phyloP scores from a whole-genome alignment of 1,284 basidiomycete genomes.

The Wallemia mellicola region DNA sequence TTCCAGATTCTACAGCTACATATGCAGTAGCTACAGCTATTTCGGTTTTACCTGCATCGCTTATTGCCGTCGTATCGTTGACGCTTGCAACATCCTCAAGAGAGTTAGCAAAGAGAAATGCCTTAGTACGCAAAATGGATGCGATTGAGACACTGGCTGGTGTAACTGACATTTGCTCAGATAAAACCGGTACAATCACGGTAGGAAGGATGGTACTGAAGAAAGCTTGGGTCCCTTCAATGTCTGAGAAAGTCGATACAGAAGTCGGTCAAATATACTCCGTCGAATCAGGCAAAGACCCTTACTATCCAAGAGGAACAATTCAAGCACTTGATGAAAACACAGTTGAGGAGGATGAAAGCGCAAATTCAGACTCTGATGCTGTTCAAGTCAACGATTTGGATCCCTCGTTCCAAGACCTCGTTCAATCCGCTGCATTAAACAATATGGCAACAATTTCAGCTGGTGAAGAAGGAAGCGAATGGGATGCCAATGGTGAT shows the following conservation, averaged over 20 bases:
- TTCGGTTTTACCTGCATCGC: conserved; percentile 23
- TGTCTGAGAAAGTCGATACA: conserved; percentile 9
- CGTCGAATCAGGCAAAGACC: conserved; percentile 17
- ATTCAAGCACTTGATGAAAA: conserved; percentile 9
- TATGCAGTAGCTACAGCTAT: conserved; percentile 16
- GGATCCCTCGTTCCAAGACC: conserved; percentile 13
- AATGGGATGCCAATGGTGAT: conserved; percentile 37
- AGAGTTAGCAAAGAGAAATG: conserved; percentile 19
- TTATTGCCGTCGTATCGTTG: conserved; percentile 18
- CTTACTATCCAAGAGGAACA: conserved; percentile 18
- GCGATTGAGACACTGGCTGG: conserved; percentile 29
- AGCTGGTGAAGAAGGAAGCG: conserved; percentile 15
- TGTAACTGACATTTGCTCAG: conserved; percentile 30
- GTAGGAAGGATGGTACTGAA: conserved; percentile 25
- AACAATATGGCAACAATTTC: conserved; percentile 22
- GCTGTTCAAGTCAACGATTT: conserved; percentile 11
- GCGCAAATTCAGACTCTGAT: conserved; percentile 5
- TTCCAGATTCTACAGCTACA: conserved; percentile 16
- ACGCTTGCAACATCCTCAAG: conserved; percentile 17
- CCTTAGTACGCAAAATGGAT: conserved; percentile 20
- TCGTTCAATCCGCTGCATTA: conserved; percentile 19
- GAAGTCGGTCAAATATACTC: conserved; percentile 14
- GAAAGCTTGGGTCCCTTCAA: conserved; percentile 25
- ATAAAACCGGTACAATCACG: conserved; percentile 36
- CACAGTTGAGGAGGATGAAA: conserved; percentile 9